Percentiles rank a stretch among this genome's conserved stretches.
phyloP scores from a whole-genome alignment of 495 filamentous ascomycete genomes.

The Sordaria brevicollis region DNA sequence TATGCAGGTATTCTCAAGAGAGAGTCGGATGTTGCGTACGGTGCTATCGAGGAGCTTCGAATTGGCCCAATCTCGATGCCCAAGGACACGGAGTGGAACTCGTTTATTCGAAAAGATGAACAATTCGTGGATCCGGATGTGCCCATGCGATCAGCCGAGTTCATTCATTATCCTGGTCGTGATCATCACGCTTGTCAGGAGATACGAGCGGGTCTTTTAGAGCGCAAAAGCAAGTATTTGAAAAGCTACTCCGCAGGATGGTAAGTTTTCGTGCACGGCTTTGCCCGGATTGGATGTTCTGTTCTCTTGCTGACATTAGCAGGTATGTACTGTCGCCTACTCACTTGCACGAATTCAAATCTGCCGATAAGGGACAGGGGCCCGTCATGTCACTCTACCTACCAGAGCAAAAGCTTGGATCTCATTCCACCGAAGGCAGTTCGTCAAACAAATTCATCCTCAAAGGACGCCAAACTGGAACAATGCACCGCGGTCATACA shows the following conservation, averaged over 20 bases:
- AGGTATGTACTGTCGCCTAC: conserved; percentile 97
- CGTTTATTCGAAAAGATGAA: conserved; percentile 72
- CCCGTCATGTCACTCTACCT: conserved; percentile 96
- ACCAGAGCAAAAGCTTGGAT: conserved; percentile 88
- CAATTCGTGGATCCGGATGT: conserved; percentile 81
- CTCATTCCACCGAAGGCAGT: conserved; percentile 72
- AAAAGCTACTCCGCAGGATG: conserved; percentile 97
- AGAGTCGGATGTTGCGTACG: conserved; percentile 73
- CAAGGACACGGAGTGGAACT: conserved; percentile 81
- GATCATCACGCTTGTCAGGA: conserved; percentile 80
- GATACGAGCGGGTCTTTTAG: conserved; percentile 78
- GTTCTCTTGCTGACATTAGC: conserved; percentile 22
- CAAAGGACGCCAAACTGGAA: conserved; percentile 86
- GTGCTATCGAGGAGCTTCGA: conserved; percentile 72
- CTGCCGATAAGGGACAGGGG: conserved; percentile 52
- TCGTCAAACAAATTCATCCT: conserved; percentile 97
- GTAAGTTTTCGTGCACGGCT: conserved; percentile 39
- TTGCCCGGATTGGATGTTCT: not conserved
- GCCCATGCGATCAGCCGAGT: conserved; percentile 64
- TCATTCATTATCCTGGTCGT: conserved; percentile 88
- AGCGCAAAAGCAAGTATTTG: conserved; percentile 96
- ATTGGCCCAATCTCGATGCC: conserved; percentile 78
- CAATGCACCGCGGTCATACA: conserved; percentile 88
- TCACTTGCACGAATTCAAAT: conserved; percentile 97
- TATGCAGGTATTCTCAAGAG: conserved; percentile 81